A percentile compares a stretch with the other conserved stretches of the same genome.
Conservation (phyloP, 345 rosid species). For the Eucalyptus regnans region DNA sequence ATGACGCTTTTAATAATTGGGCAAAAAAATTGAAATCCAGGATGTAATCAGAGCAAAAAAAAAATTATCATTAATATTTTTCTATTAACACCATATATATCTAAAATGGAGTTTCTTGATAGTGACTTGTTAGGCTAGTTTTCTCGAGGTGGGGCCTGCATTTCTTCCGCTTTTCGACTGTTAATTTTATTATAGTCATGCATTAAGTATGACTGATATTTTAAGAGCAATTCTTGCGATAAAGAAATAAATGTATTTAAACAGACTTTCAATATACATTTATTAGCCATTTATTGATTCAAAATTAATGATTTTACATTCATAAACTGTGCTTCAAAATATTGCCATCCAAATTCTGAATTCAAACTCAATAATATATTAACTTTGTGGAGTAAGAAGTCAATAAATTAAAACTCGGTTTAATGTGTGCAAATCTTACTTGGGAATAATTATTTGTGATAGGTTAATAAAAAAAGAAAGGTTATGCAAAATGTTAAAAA, state of each 20-base stretch:
- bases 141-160: too few species aligned
- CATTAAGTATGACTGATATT: too few species aligned
- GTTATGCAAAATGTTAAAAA: too few species aligned
- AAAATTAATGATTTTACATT: neutral
- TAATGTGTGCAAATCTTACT: neutral
- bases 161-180: neutral
- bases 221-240: neutral
- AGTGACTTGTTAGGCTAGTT: neutral
- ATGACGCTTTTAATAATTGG: too few species aligned
- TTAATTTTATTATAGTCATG: too few species aligned
- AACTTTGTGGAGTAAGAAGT: neutral
- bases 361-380: neutral
- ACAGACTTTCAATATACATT: neutral
- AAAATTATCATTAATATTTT: accelerated
- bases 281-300: neutral
- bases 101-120: too few species aligned
- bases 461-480: too few species aligned
- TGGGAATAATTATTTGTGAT: too few species aligned
- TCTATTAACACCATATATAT: too few species aligned
- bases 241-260: neutral
- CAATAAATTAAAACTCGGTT: neutral
- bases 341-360: neutral
- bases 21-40: too few species aligned
- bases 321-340: neutral
- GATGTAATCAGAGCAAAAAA: too few species aligned